Conservation (phyloP, 2,329 filamentous ascomycete genomes). For the Penicillium sp. region DNA sequence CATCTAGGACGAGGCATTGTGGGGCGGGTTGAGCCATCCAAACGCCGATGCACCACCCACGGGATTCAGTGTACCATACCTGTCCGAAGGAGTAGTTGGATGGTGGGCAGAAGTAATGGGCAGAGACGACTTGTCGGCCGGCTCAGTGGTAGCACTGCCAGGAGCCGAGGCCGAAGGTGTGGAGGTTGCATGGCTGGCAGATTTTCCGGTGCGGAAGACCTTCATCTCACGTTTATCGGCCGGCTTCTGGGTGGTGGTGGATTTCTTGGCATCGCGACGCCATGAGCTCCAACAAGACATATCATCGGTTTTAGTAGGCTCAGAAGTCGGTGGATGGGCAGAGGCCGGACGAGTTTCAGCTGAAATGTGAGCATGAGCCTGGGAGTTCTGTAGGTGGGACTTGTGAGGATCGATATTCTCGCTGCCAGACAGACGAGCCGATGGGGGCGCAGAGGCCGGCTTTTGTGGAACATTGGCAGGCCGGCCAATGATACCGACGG, state of each 20-base stretch:
- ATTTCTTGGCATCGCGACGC: conserved; percentile 51
- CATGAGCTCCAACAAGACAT: conserved; percentile 63
- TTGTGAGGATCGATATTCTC: conserved; percentile 26
- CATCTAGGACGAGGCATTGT: conserved; percentile 21
- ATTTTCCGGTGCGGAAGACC: conserved; percentile 75
- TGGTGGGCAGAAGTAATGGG: conserved; percentile 12
- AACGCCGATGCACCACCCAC: conserved; percentile 92
- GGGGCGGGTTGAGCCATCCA: conserved; percentile 71
- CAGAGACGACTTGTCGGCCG: conserved; percentile 5
- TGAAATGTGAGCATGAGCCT: conserved; percentile 7
- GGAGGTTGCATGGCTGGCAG: conserved; percentile 43
- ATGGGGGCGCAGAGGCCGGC: conserved; percentile 26
- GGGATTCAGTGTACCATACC: conserved; percentile 63
- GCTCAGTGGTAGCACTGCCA: conserved; percentile 11
- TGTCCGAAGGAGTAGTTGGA: conserved; percentile 25
- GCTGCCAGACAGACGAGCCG: conserved; percentile 22
- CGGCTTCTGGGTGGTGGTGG: conserved; percentile 17
- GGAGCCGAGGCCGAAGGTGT: conserved; percentile 14
- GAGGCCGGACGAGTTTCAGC: neutral
- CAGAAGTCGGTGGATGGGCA: conserved; percentile 14
- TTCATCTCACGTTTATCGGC: conserved; percentile 71
- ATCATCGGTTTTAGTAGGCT: conserved; percentile 29
- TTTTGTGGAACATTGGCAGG: conserved; percentile 24
- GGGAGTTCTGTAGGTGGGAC: conserved; percentile 6
- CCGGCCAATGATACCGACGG: conserved; percentile 36